phyloP scores from a whole-genome alignment of 495 filamentous ascomycete genomes.

The Jackrogersella minutella region DNA sequence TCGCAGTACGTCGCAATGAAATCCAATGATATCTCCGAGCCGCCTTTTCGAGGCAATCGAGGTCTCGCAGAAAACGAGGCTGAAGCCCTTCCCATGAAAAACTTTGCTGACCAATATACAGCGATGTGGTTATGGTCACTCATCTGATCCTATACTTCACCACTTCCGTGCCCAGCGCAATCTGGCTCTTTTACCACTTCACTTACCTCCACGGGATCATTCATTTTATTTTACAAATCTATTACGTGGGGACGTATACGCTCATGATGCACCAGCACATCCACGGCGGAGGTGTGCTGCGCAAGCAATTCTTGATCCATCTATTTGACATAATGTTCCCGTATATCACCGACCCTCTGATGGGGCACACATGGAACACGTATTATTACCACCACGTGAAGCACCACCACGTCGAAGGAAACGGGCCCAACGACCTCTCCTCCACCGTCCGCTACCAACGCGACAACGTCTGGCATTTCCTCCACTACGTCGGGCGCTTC shows the following conservation, averaged over 20 bases:
- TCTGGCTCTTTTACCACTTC: slow-evolving; percentile 70
- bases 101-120: slow-evolving; percentile 37
- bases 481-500: slow-evolving; percentile 75
- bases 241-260: slow-evolving; percentile 75
- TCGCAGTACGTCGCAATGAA: slow-evolving; percentile 16
- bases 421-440: slow-evolving; percentile 77
- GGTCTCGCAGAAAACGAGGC: background rate
- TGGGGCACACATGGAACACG: slow-evolving; percentile 84
- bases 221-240: slow-evolving; percentile 68
- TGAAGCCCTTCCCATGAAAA: background rate
- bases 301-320: slow-evolving; percentile 38
- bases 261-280: slow-evolving; percentile 87
- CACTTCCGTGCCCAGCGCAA: slow-evolving; percentile 72
- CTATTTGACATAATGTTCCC: slow-evolving; percentile 69
- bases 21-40: background rate
- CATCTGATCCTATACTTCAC: slow-evolving; percentile 76
- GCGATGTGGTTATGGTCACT: slow-evolving; percentile 79
- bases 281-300: slow-evolving; percentile 75
- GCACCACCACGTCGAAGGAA: slow-evolving; percentile 83
- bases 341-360: slow-evolving; percentile 75
- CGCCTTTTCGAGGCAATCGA: background rate
- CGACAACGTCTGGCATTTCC: slow-evolving; percentile 68
- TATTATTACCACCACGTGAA: slow-evolving; percentile 89
- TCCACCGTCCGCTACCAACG: slow-evolving; percentile 80
- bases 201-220: slow-evolving; percentile 68